phyloP scores from a whole-genome alignment of 305 asterid genomes.

The Fraxinus baroniana region DNA sequence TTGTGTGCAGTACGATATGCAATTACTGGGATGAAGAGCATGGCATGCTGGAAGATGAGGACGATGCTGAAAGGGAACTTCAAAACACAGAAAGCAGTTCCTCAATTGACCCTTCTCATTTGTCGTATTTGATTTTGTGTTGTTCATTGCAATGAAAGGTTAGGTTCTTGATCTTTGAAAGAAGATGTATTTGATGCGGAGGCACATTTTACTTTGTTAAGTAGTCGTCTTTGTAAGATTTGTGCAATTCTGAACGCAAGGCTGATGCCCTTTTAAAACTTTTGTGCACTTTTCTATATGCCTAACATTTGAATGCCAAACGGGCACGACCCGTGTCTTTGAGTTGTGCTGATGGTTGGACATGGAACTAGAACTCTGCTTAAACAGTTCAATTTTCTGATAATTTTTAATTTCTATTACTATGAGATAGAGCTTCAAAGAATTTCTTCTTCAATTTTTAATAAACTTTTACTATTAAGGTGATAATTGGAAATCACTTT shows the following conservation, averaged over 20 bases:
- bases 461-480: not conserved
- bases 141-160: not conserved
- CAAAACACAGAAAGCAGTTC: constrained; percentile 29
- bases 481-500: not conserved
- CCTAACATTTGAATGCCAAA: not conserved
- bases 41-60: constrained; percentile 35
- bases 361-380: not conserved
- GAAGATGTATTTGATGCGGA: not conserved
- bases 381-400: not conserved
- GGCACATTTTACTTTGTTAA: too few species aligned
- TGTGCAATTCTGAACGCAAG: not conserved
- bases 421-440: not conserved
- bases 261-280: not conserved
- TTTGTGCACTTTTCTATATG: not conserved
- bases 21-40: not conserved
- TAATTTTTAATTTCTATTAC: not conserved
- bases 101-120: not conserved
- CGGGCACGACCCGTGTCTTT: not conserved
- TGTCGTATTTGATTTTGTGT: not conserved
- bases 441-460: not conserved
- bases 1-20: constrained; percentile 47
- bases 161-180: not conserved
- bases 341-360: not conserved
- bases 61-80: constrained; percentile 44
- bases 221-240: not conserved